These are phyloP conservation scores for Mycena indigotica DNA, from an alignment of 768 basidiomycete species.

Conservation along the genomic window DNA sequence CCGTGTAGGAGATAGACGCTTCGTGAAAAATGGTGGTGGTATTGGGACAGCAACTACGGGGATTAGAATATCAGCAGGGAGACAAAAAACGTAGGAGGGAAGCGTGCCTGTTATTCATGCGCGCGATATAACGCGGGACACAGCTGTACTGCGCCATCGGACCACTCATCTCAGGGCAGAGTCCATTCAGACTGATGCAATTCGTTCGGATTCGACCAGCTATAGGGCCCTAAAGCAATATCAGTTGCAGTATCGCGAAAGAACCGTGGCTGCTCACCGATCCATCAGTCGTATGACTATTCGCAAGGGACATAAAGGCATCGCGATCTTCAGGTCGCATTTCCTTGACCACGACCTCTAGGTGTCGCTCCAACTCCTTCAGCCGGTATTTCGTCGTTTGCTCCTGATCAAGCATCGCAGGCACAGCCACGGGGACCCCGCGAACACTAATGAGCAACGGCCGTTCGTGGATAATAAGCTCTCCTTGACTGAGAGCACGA, in stretches of 20 bases:
- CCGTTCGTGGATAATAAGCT: slow-evolving; percentile 20
- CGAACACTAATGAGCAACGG: slow-evolving; percentile 12
- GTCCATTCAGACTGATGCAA: slow-evolving; percentile 2
- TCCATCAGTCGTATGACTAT: slow-evolving; percentile 3
- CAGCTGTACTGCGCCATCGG: neutral
- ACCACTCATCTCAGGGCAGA: neutral
- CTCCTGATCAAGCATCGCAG: too few relatives aligned
- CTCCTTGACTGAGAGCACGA: slow-evolving; percentile 14
- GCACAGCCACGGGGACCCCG: slow-evolving; percentile 2
- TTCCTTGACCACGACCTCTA: neutral
- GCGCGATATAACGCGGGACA: neutral
- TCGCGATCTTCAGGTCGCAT: slow-evolving; percentile 5
- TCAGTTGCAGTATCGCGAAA: too few relatives aligned
- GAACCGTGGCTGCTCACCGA: too few relatives aligned
- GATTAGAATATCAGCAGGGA: neutral
- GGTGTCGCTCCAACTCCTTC: neutral
- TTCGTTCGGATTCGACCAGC: slow-evolving; percentile 16
- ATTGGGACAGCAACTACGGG: slow-evolving; percentile 29
- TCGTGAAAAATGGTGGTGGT: slow-evolving; percentile 24
- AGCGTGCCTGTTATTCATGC: neutral
- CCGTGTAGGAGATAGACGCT: slow-evolving; percentile 31
- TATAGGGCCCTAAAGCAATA: neutral
- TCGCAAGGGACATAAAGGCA: slow-evolving; percentile 11
- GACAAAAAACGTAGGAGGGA: neutral
- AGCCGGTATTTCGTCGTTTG: neutral